Base-by-base conservation (phyloP, 176 grass and related monocot genomes). In the Lolium perenne region DNA sequence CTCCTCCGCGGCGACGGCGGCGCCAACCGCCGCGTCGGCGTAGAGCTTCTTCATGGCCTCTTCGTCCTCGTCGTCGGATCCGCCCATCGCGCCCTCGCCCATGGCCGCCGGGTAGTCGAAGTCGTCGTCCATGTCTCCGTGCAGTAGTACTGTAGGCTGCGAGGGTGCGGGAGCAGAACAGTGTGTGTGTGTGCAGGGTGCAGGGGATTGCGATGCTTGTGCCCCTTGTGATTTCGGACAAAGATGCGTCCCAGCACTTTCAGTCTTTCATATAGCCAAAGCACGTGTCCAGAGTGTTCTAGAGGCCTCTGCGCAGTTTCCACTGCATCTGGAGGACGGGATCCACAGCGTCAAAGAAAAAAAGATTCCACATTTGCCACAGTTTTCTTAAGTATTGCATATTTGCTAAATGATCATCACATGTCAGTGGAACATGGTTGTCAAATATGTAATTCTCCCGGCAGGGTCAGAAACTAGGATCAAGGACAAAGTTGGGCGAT, bases 71-170 rank as follows among this genome's bases (percentile, higher is more conserved):
- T 80, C 92, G 26, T 40, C 88, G 61, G 74, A 25, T 64, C 74
- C 74, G 6, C 88, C 89, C 89, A 91, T 88, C 14, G 81, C 83
- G 77, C 23, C 80, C 18, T 40, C 55, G 38, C 87, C 94, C 70
- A 86, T 83, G 12, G 61, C 85, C 26, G 43, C 76, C 45, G 88
- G 77, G 63, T 87, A 83, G 38, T 86, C 89, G 54, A 91, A 85
- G 87, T 95, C 91, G 69, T 94, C 90, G 47, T 97, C 92, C 94
- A 92, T 92, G 41, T 61, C 49, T 84, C 13, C 11, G 7, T 46
- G 26, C 63, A 56, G 26, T 11, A 6, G 9, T 10, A 22, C 3
- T 74, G 71, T 11, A 47, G 6, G 71, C 53, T 56, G 54, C 16
- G 51, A 26, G 4, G 57, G 60, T 71, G 63, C 3, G 3, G 8